Evolutionary conservation across 345 rosid genomes (phyloP).

Genomic region (Durio zibethinus): DNA sequence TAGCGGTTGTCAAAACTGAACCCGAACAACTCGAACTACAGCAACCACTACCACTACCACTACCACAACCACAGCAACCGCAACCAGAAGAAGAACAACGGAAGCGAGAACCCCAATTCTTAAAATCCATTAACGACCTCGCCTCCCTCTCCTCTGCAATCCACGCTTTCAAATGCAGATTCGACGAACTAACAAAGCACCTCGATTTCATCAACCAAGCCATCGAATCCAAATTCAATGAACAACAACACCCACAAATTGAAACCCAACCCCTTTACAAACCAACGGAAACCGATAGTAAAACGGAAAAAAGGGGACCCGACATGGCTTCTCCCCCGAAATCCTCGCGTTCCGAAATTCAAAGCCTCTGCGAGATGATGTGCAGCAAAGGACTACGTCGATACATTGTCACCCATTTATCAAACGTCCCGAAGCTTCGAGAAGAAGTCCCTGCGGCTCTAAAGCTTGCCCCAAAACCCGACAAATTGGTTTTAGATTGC

Average conservation of each 20-base stretch:
- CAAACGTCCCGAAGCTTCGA: conserved; percentile 37
- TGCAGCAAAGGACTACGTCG: conserved; percentile 51
- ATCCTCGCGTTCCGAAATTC: conserved; percentile 29
- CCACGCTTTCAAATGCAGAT: conserved; percentile 37
- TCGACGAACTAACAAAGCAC: conserved; percentile 54
- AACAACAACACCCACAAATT: neutral
- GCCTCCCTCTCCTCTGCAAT: conserved; percentile 34
- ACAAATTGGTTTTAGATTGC: conserved; percentile 65
- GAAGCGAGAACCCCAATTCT: conserved; percentile 17
- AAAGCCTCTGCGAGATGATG: conserved; percentile 40
- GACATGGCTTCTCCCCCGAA: neutral
- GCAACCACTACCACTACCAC: neutral
- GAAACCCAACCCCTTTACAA: neutral
- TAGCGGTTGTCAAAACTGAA: neutral
- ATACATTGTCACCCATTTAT: conserved; percentile 39
- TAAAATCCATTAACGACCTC: conserved; percentile 41
- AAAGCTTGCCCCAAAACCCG: conserved; percentile 50
- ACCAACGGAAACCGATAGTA: neutral
- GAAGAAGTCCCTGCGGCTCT: conserved; percentile 52
- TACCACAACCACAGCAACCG: neutral
- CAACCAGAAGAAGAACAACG: neutral
- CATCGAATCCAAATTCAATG: conserved; percentile 37
- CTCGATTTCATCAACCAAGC: conserved; percentile 40
- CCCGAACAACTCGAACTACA: neutral
- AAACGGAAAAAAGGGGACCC: conserved; percentile 5